Base-by-base conservation (phyloP, 2,329 filamentous ascomycete species). In the Diplodia seriata region DNA sequence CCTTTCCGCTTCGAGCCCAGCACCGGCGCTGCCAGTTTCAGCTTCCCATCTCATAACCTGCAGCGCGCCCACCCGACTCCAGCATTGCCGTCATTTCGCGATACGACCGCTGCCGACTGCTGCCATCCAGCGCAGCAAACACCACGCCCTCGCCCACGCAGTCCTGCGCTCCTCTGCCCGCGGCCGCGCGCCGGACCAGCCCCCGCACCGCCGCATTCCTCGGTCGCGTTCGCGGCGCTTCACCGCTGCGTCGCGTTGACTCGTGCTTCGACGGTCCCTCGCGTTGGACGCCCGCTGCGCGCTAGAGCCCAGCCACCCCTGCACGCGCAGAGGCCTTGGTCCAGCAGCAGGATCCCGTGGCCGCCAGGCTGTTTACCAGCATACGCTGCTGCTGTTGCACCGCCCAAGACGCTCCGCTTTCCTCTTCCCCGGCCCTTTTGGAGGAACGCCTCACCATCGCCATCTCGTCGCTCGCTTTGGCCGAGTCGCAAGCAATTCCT, bases 241-340 rank as follows among this genome's bases (percentile, higher is more conserved):
- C 59, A 63, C 59, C 59, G 59, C 59, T 63, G 59, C 59, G 43
- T 50, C 59, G 59, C 59, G 59, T 63, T 63, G 59, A 63, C 59
- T 63, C 59, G 59, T 63, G 59, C 59, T 38, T 31, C 23, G 43
- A 63, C 9, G 57, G 59, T 63, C 59, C 59, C 59, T 63, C 47
- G 59, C 59, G 43, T 63, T 63, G 59, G 59, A 63, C 59, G 59
- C 59, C 43, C 43, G 47, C 47, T 36, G 47, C 57, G 47, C 59
- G 59, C 59, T 63, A 63, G 59, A 63, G 59, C 59, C 59, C 43
- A 63, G 59, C 59, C 59, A 50, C 59, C 59, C 59, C 59, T 63
- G 59, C 59, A 51, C 59, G 59, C 59, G 43, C 59, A 51, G 43
- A 38, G 59, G 59, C 59, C 59, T 63, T 63, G 59, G 59, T 51